A percentile compares a stretch with the other conserved stretches of the same genome.
These are phyloP conservation scores for Tulasnella calospora DNA, from an alignment of 768 basidiomycete species.

Conservation along the genomic window DNA sequence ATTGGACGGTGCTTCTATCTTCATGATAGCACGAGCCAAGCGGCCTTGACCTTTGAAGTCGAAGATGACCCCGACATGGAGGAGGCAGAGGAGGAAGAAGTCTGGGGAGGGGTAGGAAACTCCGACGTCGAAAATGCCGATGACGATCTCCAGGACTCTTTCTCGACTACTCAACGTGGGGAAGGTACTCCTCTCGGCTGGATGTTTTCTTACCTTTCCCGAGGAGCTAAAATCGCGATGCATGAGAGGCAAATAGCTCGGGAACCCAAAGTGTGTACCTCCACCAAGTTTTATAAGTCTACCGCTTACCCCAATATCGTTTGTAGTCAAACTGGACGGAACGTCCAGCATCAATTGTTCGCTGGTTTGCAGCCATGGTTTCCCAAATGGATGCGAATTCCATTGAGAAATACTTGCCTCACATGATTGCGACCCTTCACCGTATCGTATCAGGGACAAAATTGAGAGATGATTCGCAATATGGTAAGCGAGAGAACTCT, in stretches of 20 bases:
- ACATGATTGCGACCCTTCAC: conserved; percentile 82
- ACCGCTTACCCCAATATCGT: background rate
- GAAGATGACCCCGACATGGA: conserved; percentile 22
- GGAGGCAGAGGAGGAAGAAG: conserved; percentile 28
- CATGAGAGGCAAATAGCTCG: conserved; percentile 60
- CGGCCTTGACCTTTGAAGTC: conserved; percentile 30
- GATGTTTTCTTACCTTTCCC: conserved; percentile 92
- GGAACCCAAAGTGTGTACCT: conserved; percentile 42
- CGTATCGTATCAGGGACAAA: conserved; percentile 84
- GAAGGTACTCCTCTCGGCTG: conserved; percentile 62
- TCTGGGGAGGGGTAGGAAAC: conserved; percentile 32
- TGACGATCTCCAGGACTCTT: conserved; percentile 32
- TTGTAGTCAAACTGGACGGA: conserved; percentile 73
- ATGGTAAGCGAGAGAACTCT: conserved; percentile 52
- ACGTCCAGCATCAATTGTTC: conserved; percentile 71
- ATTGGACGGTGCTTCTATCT: conserved; percentile 78
- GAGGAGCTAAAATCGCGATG: conserved; percentile 71
- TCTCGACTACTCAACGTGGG: conserved; percentile 24
- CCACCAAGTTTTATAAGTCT: background rate
- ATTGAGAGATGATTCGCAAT: conserved; percentile 60
- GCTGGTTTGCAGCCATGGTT: conserved; percentile 92
- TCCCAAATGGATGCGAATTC: conserved; percentile 56
- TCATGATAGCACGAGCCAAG: conserved; percentile 28
- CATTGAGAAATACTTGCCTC: conserved; percentile 67
- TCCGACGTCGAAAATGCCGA: conserved; percentile 32